Conservation (phyloP, 495 filamentous ascomycete species). For the Penicillium malachiteum region DNA sequence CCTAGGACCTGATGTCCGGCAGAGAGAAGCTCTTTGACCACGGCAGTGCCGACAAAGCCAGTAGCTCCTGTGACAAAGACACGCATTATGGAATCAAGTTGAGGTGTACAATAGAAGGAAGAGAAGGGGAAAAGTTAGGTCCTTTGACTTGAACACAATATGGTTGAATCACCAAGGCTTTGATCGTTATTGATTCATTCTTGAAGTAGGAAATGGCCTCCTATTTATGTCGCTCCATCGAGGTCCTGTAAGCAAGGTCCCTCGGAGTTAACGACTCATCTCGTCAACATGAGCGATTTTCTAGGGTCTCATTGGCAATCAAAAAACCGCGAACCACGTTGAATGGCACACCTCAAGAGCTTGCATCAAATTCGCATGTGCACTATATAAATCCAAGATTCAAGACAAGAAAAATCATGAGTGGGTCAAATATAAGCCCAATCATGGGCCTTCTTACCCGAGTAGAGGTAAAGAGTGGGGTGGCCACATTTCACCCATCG, state of each 20-base stretch:
- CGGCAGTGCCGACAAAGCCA: slow-evolving; percentile 1
- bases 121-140: not conserved
- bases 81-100: not conserved
- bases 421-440: not conserved
- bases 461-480: not conserved
- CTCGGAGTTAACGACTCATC: no score
- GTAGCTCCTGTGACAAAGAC: not conserved
- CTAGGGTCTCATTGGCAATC: no score
- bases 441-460: not conserved
- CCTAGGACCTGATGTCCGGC: not conserved
- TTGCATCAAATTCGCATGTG: no score
- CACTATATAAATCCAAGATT: no score
- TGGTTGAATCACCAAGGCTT: no score
- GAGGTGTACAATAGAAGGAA: not conserved
- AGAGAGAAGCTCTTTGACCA: not conserved
- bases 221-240: no score
- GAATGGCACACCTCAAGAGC: no score
- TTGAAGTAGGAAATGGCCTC: no score
- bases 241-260: no score
- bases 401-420: not conserved
- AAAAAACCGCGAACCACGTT: no score
- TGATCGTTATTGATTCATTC: no score
- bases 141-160: not conserved
- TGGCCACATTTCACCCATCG: not conserved
- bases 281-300: no score